These are phyloP conservation scores for Akanthomyces uredinophilus DNA, from an alignment of 2,329 filamentous ascomycete species.

Conservation along the genomic window DNA sequence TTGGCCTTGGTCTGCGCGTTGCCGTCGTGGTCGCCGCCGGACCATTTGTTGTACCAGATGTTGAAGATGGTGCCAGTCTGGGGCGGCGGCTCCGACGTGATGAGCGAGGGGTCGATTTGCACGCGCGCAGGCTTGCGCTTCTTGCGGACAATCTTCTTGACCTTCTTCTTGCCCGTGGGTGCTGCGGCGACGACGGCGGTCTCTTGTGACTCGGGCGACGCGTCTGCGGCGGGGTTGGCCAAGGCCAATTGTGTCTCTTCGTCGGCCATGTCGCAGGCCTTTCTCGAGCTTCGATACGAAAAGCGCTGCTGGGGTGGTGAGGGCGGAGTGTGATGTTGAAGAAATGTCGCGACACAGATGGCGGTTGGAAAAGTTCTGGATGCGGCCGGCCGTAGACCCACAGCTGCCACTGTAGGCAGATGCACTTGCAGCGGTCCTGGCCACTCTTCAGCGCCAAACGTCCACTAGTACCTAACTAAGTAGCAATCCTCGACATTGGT, in stretches of 20 bases:
- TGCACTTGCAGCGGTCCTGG: too few relatives aligned
- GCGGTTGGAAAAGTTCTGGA: not conserved
- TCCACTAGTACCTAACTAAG: too few relatives aligned
- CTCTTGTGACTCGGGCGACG: slow-evolving; percentile 30
- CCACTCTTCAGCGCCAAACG: too few relatives aligned
- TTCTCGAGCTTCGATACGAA: not conserved
- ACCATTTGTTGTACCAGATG: slow-evolving; percentile 99
- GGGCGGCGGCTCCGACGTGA: slow-evolving; percentile 79
- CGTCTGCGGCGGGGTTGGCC: slow-evolving; percentile 22
- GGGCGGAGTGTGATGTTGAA: not conserved
- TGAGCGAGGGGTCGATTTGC: slow-evolving; percentile 79
- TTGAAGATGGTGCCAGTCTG: slow-evolving; percentile 97
- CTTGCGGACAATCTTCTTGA: slow-evolving; percentile 87
- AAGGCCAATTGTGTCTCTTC: slow-evolving; percentile 23
- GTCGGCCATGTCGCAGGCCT: slow-evolving; percentile 27
- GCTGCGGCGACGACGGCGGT: slow-evolving; percentile 41
- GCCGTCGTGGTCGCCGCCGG: slow-evolving; percentile 89
- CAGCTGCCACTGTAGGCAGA: not conserved
- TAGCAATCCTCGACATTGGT: too few relatives aligned
- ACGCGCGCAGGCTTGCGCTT: slow-evolving; percentile 85
- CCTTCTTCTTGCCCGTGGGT: slow-evolving; percentile 51
- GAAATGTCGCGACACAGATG: not conserved
- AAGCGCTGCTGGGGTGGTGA: not conserved
- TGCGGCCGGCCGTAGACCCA: not conserved
- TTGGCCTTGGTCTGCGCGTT: slow-evolving; percentile 78